Evolutionary conservation across 139 green algal species (phyloP).

Genomic region (Dunaliella sp.): DNA sequence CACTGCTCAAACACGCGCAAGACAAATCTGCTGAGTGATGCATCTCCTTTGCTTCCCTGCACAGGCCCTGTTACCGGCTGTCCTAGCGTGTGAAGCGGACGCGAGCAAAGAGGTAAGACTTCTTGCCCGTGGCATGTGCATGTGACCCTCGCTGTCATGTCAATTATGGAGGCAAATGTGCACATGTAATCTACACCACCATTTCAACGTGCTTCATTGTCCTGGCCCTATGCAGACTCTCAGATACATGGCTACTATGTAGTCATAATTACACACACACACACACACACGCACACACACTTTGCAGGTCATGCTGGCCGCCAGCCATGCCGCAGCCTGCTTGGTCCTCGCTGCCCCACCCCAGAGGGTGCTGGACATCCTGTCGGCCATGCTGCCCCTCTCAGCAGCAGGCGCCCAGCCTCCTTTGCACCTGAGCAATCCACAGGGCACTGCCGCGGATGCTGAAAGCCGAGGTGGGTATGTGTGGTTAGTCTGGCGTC

Average conservation of each 20-base stretch:
- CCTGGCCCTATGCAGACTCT: no score
- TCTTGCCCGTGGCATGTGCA: no score
- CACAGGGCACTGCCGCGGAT: neutral
- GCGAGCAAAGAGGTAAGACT: slow-evolving; percentile 5
- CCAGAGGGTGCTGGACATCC: slow-evolving; percentile 7
- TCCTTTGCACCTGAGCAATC: neutral
- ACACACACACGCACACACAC: neutral
- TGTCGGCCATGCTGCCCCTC: neutral
- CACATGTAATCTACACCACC: no score
- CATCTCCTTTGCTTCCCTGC: neutral
- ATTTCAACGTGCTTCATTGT: no score
- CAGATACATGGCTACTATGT: no score
- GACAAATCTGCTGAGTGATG: no score
- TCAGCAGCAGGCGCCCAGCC: neutral
- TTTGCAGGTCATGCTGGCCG: slow-evolving; percentile 4
- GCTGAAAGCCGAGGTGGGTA: neutral
- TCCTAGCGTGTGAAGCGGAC: neutral
- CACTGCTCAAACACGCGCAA: no score
- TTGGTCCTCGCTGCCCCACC: neutral
- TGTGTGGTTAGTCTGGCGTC: neutral
- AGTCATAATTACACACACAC: neutral
- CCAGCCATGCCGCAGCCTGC: neutral
- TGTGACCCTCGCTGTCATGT: no score
- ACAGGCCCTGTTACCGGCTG: neutral
- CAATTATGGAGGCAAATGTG: no score